phyloP scores from a whole-genome alignment of 192 early-diverging fungal species.

The Coemansia sp. region DNA sequence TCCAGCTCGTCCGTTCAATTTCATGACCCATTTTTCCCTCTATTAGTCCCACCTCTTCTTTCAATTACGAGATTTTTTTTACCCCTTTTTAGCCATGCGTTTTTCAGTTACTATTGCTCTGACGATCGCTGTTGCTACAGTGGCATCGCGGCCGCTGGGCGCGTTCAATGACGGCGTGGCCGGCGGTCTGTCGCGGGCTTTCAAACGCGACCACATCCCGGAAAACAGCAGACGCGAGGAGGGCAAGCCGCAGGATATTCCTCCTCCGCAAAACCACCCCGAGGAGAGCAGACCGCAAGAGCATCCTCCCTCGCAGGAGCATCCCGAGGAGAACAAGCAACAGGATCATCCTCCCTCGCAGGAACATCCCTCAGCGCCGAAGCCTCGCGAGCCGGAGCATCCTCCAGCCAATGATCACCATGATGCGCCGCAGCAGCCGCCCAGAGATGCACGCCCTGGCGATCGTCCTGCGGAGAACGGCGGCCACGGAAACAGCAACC shows the following conservation, averaged over 20 bases:
- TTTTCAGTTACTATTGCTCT: constrained; percentile 16
- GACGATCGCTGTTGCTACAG: constrained; percentile 8
- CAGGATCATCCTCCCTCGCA: background rate
- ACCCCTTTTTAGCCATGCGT: constrained; percentile 8
- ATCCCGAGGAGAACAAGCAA: too few relatives aligned
- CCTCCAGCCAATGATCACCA: background rate
- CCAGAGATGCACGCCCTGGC: background rate
- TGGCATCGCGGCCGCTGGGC: constrained; percentile 8
- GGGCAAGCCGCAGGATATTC: background rate
- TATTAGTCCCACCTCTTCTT: too few relatives aligned
- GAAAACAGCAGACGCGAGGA: constrained; percentile 1
- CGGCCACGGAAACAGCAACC: background rate
- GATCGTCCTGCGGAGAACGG: background rate
- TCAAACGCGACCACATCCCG: background rate
- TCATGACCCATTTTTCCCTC: background rate
- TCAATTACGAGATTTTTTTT: background rate
- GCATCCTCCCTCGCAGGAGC: too few relatives aligned
- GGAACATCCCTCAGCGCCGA: background rate
- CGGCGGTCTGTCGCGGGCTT: background rate
- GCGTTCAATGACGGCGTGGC: background rate
- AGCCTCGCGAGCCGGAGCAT: background rate
- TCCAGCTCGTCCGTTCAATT: background rate
- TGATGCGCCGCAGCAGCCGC: constrained; percentile 1
- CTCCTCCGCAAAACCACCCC: too few relatives aligned
- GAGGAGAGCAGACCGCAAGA: too few relatives aligned